Percentiles rank a stretch among this genome's conserved stretches.
phyloP scores from a whole-genome alignment of 345 rosid species.

The Durio zibethinus region DNA sequence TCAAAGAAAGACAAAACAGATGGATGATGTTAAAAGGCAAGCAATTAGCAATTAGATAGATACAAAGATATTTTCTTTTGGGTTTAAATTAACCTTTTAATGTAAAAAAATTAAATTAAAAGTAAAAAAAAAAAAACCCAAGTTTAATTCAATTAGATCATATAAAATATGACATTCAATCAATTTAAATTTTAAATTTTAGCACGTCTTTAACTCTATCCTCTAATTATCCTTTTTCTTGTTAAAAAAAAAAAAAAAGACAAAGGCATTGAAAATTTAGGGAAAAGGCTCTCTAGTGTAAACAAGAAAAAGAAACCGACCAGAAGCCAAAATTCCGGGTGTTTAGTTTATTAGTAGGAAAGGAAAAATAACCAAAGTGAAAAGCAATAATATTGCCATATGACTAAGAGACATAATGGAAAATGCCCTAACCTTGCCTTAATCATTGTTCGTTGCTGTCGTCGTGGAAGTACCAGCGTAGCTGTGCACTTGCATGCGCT shows the following conservation, averaged over 20 bases:
- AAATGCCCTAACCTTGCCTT: slow-evolving; percentile 6
- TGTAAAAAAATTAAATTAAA: too few species aligned
- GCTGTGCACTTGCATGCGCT: not conserved
- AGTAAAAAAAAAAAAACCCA: too few species aligned
- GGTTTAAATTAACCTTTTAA: too few species aligned
- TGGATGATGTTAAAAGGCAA: not conserved
- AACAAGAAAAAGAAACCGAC: slow-evolving; percentile 11
- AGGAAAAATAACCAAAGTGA: not conserved
- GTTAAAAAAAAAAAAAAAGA: not conserved
- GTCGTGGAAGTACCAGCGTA: not conserved
- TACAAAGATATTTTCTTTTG: too few species aligned
- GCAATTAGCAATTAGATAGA: too few species aligned
- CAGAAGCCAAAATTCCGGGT: not conserved
- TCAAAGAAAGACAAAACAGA: not conserved
- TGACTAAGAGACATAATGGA: not conserved
- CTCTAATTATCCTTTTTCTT: too few species aligned
- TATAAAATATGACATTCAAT: too few species aligned
- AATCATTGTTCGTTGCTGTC: not conserved
- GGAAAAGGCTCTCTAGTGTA: not conserved
- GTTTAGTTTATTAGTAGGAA: not conserved
- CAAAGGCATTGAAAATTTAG: not conserved
- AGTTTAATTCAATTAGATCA: too few species aligned
- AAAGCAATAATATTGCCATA: not conserved
- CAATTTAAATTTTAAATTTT: too few species aligned
- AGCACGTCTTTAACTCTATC: too few species aligned